Conservation (phyloP, 768 basidiomycete species). For the Russula vinacea region DNA sequence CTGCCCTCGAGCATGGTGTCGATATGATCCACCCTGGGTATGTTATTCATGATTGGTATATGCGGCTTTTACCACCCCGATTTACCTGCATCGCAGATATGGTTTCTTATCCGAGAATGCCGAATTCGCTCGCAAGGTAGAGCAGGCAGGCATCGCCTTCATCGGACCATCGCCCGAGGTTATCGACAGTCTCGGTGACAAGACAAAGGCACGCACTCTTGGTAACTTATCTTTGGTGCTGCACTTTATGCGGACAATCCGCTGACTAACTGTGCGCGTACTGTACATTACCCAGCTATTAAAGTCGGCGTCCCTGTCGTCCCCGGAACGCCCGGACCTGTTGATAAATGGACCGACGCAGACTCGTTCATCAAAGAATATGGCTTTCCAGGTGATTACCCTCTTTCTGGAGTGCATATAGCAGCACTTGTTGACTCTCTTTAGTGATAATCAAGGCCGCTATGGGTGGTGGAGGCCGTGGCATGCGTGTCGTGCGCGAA, state of each 20-base stretch:
- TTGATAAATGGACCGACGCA: constrained; percentile 73
- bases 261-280: constrained; percentile 10
- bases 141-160: constrained; percentile 95
- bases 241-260: constrained; percentile 15
- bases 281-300: constrained; percentile 54
- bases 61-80: not conserved
- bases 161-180: constrained; percentile 94
- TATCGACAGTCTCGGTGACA: constrained; percentile 96
- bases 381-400: constrained; percentile 76
- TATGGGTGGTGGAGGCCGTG: constrained; percentile 97
- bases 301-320: constrained; percentile 92
- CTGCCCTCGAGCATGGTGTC: constrained; percentile 96
- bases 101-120: constrained; percentile 99
- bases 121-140: constrained; percentile 94
- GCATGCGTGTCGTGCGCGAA: constrained; percentile 97
- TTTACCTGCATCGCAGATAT: constrained; percentile 53
- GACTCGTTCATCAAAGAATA: constrained; percentile 90
- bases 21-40: constrained; percentile 99
- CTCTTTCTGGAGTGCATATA: constrained; percentile 13
- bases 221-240: constrained; percentile 45
- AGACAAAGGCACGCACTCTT: constrained; percentile 92
- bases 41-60: constrained; percentile 28
- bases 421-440: constrained; percentile 11
- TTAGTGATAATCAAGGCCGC: constrained; percentile 98
- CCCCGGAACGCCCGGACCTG: constrained; percentile 96